These are phyloP conservation scores for Protomyces gravidus DNA, from an alignment of 1,139 yeast species.

Conservation along the genomic window DNA sequence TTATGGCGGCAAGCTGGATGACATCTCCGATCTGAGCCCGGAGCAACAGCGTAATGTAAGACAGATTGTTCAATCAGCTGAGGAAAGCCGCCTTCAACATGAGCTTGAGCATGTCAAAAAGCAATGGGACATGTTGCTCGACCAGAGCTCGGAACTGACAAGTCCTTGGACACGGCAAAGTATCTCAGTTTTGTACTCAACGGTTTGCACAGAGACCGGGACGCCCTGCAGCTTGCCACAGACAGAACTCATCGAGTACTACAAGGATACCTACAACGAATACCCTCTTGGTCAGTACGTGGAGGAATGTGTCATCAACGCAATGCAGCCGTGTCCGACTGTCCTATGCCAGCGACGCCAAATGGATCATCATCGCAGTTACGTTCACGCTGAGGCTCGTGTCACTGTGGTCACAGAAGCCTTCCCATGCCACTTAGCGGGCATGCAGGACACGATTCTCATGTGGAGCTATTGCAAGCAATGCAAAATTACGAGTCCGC, in stretches of 20 bases:
- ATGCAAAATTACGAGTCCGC: conserved; percentile 73
- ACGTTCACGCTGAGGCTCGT: conserved; percentile 84
- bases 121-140: conserved; percentile 61
- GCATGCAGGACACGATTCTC: conserved; percentile 62
- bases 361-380: conserved; percentile 74
- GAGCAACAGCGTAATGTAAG: conserved; percentile 22
- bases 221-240: conserved; percentile 94
- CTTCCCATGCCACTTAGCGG: conserved; percentile 54
- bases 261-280: conserved; percentile 69
- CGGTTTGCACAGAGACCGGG: conserved; percentile 76
- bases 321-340: conserved; percentile 54
- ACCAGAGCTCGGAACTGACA: conserved; percentile 45
- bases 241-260: conserved; percentile 72
- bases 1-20: conserved; percentile 10
- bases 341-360: conserved; percentile 75
- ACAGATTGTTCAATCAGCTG: conserved; percentile 18
- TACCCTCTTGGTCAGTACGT: conserved; percentile 83
- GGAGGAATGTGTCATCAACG: conserved; percentile 72
- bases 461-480: conserved; percentile 90
- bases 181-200: conserved; percentile 70
- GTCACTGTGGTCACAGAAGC: conserved; percentile 71
- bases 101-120: conserved; percentile 35
- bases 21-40: conserved; percentile 11
- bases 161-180: conserved; percentile 73
- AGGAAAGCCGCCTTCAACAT: conserved; percentile 15